phyloP scores from a whole-genome alignment of 768 basidiomycete genomes.

The Lentinula lateritia region DNA sequence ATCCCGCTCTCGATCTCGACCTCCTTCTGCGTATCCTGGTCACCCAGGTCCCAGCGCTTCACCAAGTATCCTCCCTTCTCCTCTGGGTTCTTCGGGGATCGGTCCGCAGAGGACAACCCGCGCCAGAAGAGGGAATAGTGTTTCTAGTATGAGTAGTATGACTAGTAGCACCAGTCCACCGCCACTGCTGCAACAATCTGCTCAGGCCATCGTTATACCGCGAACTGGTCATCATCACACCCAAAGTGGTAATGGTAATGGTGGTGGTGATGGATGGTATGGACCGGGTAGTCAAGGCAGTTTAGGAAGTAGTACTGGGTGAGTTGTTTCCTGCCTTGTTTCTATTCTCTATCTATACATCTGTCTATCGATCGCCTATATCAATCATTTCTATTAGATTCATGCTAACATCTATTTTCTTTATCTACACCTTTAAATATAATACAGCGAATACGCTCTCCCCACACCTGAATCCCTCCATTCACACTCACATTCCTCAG shows the following conservation, averaged over 20 bases:
- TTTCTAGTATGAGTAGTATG: conserved; percentile 25
- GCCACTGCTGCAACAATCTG: conserved; percentile 19
- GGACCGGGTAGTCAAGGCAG: background rate
- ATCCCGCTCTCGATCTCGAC: conserved; percentile 28
- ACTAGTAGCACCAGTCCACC: conserved; percentile 43
- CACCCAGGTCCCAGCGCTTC: conserved; percentile 8
- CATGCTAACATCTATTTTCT: no score
- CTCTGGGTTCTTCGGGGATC: conserved; percentile 16
- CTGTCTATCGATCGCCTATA: background rate
- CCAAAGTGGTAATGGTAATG: background rate
- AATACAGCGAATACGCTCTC: conserved; percentile 32
- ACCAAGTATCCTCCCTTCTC: conserved; percentile 13
- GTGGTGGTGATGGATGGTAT: background rate
- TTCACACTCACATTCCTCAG: conserved; percentile 20
- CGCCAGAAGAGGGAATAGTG: conserved; percentile 52
- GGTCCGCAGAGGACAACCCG: conserved; percentile 54
- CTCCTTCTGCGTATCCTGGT: conserved; percentile 8
- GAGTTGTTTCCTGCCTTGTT: background rate
- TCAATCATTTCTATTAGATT: no score
- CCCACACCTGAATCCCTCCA: conserved; percentile 35
- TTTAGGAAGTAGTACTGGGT: background rate
- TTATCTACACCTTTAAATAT: no score
- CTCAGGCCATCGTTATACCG: conserved; percentile 68
- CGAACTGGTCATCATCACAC: conserved; percentile 8
- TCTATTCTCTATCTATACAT: background rate